These are phyloP conservation scores for Pseudocercospora vitis DNA, from an alignment of 2,329 filamentous ascomycete genomes.

Conservation along the genomic window DNA sequence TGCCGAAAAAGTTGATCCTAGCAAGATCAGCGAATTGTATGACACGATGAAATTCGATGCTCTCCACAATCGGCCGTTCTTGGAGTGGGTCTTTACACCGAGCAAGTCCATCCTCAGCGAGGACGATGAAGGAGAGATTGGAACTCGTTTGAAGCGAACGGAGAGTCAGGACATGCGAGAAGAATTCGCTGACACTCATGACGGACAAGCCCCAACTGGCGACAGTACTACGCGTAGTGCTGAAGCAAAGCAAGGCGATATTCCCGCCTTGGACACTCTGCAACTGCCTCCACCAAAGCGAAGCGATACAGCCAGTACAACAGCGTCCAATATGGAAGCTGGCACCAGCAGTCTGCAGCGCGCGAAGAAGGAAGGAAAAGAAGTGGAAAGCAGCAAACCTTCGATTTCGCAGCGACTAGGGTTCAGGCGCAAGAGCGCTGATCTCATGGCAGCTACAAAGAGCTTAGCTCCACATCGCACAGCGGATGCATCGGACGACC, in stretches of 20 bases:
- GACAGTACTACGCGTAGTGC: slow-evolving; percentile 9
- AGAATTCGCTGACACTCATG: slow-evolving; percentile 37
- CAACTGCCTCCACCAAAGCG: slow-evolving; percentile 26
- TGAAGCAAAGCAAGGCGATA: slow-evolving; percentile 5
- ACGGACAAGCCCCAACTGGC: slow-evolving; percentile 26
- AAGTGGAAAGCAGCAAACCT: slow-evolving; percentile 20
- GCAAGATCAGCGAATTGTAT: slow-evolving; percentile 97
- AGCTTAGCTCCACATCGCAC: slow-evolving; percentile 9
- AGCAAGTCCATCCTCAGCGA: slow-evolving; percentile 75
- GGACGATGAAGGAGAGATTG: slow-evolving; percentile 33
- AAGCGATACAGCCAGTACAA: slow-evolving; percentile 26
- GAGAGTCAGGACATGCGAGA: slow-evolving; percentile 36
- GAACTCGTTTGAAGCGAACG: slow-evolving; percentile 31
- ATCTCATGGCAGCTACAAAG: slow-evolving; percentile 33
- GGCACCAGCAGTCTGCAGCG: slow-evolving; percentile 8
- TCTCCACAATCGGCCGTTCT: slow-evolving; percentile 89
- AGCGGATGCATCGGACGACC: slow-evolving; percentile 38
- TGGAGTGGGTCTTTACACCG: slow-evolving; percentile 97
- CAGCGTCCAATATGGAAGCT: slow-evolving; percentile 18
- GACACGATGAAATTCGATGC: slow-evolving; percentile 99
- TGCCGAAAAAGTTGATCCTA: slow-evolving; percentile 95
- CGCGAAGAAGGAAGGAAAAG: slow-evolving; percentile 13
- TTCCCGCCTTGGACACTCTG: slow-evolving; percentile 15
- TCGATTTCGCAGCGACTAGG: slow-evolving; percentile 50
- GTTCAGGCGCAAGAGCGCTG: slow-evolving; percentile 54